A percentile compares a stretch with the other conserved stretches of the same genome.
Evolutionary conservation across 2,329 filamentous ascomycete genomes (phyloP).

Genomic region (Amauroascus niger): DNA sequence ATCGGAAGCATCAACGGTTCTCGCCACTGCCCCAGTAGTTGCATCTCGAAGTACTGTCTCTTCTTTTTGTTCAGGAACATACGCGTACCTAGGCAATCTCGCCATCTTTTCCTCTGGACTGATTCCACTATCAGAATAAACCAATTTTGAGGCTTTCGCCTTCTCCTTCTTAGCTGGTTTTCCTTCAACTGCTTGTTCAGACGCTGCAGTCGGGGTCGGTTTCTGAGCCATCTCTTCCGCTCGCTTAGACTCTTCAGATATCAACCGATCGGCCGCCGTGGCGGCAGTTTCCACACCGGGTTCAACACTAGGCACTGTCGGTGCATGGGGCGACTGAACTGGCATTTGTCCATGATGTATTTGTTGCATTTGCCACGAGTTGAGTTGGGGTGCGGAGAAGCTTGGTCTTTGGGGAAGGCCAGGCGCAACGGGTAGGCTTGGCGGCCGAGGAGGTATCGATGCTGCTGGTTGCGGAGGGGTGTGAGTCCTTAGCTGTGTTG

Average conservation of each 20-base stretch:
- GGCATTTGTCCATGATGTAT: conserved; percentile 45
- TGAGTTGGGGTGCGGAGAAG: conserved; percentile 46
- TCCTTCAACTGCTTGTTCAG: conserved; percentile 35
- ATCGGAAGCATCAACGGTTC: conserved; percentile 28
- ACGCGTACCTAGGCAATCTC: conserved; percentile 63
- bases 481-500: conserved; percentile 34
- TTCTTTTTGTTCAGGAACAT: conserved; percentile 41
- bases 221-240: conserved; percentile 33
- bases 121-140: conserved; percentile 69
- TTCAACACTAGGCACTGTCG: not conserved
- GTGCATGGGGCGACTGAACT: conserved; percentile 22
- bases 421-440: conserved; percentile 45
- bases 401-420: conserved; percentile 53
- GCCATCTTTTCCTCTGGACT: conserved; percentile 90
- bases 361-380: conserved; percentile 47
- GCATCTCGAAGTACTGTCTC: conserved; percentile 31
- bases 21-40: conserved; percentile 28
- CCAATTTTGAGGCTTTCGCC: conserved; percentile 57
- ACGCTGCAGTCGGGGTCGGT: conserved; percentile 27
- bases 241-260: conserved; percentile 40
- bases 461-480: conserved; percentile 34
- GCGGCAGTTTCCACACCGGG: conserved; percentile 23
- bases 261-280: conserved; percentile 44
- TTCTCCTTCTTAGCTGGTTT: conserved; percentile 59
- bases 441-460: conserved; percentile 40